These are phyloP conservation scores for Hibiscus syriacus DNA, from an alignment of 345 rosid genomes.

Conservation along the genomic window DNA sequence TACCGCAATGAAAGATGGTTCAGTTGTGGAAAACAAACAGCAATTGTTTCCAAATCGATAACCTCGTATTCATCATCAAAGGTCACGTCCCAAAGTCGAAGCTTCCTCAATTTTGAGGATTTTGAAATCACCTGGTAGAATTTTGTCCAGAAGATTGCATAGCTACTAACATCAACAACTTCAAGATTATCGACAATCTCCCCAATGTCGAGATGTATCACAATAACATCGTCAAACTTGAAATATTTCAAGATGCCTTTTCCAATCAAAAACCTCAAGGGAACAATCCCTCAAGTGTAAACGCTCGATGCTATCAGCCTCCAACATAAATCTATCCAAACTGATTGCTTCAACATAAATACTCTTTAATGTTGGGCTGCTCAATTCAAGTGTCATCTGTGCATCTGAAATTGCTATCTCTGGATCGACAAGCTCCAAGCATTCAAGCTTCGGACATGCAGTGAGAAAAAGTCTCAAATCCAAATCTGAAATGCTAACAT, in stretches of 20 bases:
- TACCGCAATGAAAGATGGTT: conserved; percentile 65
- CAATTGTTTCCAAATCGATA: conserved; percentile 64
- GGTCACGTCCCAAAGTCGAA: conserved; percentile 76
- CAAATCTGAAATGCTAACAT: conserved; percentile 59
- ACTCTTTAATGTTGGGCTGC: conserved; percentile 52
- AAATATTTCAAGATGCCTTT: conserved; percentile 71
- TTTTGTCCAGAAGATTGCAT: conserved; percentile 64
- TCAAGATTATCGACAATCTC: conserved; percentile 61
- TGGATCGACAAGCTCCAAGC: conserved; percentile 54
- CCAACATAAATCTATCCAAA: conserved; percentile 71
- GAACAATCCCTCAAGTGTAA: conserved; percentile 73
- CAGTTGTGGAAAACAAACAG: conserved; percentile 55
- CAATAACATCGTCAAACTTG: conserved; percentile 64
- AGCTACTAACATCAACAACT: conserved; percentile 59
- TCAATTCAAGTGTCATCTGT: conserved; percentile 58
- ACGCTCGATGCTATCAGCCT: conserved; percentile 71
- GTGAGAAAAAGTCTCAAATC: conserved; percentile 71
- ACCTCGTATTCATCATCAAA: conserved; percentile 54
- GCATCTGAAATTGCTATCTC: conserved; percentile 73
- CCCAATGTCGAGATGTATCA: conserved; percentile 64
- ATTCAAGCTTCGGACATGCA: conserved; percentile 62
- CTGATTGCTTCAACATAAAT: conserved; percentile 56
- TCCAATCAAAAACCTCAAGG: conserved; percentile 57
- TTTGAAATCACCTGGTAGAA: conserved; percentile 70
- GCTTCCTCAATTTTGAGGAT: conserved; percentile 62